These are phyloP conservation scores for Rhizopogon sp. DNA, from an alignment of 768 basidiomycete species.

Conservation along the genomic window DNA sequence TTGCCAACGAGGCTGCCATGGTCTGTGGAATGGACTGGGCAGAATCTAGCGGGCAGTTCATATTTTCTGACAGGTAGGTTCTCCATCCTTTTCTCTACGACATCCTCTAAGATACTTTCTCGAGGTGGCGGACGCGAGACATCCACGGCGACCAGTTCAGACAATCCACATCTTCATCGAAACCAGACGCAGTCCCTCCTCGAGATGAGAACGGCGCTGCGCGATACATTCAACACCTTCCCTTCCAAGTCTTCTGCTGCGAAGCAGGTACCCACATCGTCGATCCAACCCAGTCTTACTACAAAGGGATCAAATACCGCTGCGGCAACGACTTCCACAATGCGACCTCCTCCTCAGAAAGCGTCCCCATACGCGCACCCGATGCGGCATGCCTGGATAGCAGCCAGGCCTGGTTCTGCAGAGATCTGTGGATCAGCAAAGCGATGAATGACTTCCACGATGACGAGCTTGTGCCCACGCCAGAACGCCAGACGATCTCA, in stretches of 20 bases:
- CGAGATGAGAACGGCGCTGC: constrained; percentile 77
- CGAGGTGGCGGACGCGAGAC: constrained; percentile 94
- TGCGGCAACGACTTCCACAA: constrained; percentile 82
- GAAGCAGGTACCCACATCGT: constrained; percentile 97
- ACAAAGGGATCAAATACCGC: constrained; percentile 83
- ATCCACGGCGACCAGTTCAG: constrained; percentile 98
- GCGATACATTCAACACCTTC: constrained; percentile 87
- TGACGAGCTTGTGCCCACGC: constrained; percentile 24
- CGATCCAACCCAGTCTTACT: constrained; percentile 94
- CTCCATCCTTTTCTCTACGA: background rate
- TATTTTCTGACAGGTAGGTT: constrained; percentile 90
- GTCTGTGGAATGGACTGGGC: constrained; percentile 99
- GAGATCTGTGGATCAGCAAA: constrained; percentile 92
- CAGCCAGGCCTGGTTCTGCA: constrained; percentile 96
- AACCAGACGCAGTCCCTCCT: constrained; percentile 87
- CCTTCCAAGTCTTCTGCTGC: constrained; percentile 99
- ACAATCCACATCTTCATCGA: constrained; percentile 90
- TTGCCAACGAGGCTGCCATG: constrained; percentile 92
- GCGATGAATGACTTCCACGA: constrained; percentile 74
- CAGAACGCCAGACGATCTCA: constrained; percentile 25
- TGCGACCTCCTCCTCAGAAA: constrained; percentile 54
- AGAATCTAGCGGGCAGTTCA: constrained; percentile 94
- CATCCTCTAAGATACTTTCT: background rate
- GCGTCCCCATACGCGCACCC: constrained; percentile 51
- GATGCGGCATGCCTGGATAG: constrained; percentile 93